phyloP scores from a whole-genome alignment of 2,329 filamentous ascomycete genomes.

The Meredithiella fracta region DNA sequence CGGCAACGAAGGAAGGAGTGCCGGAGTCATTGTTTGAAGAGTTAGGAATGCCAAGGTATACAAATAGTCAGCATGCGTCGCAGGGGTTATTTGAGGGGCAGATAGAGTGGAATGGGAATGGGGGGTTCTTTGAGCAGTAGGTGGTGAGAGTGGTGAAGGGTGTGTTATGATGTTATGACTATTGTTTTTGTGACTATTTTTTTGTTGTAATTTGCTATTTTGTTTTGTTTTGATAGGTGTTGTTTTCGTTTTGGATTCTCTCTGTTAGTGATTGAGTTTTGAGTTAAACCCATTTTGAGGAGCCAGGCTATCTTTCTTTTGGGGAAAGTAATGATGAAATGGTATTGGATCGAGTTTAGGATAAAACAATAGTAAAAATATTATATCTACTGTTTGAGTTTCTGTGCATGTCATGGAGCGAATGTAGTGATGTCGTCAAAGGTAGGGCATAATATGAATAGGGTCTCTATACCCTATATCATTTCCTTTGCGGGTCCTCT shows the following conservation, averaged over 20 bases:
- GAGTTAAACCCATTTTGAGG: not conserved
- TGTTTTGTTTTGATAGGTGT: not conserved
- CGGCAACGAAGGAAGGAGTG: conserved; percentile 23
- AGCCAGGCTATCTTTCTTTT: not conserved
- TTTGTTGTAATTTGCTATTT: not conserved
- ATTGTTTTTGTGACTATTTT: not conserved
- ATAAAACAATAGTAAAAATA: too few species aligned
- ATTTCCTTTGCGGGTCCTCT: too few species aligned
- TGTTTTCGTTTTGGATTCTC: too few species aligned
- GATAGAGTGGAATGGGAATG: conserved; percentile 24
- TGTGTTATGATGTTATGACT: conserved; percentile 16
- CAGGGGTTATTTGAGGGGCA: conserved; percentile 30
- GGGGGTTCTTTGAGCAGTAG: not conserved
- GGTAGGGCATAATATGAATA: too few species aligned
- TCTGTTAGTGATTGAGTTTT: not conserved
- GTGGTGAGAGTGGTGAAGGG: conserved; percentile 13
- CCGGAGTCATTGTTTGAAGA: conserved; percentile 34
- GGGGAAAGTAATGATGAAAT: not conserved
- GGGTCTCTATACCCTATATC: too few species aligned
- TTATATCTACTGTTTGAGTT: too few species aligned
- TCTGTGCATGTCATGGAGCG: too few species aligned
- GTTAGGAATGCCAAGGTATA: conserved; percentile 32
- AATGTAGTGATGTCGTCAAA: too few species aligned
- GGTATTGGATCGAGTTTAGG: too few species aligned
- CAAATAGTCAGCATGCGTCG: conserved; percentile 32